These are phyloP conservation scores for Canna indica DNA, from an alignment of 176 grass and related monocot genomes.

Conservation along the genomic window DNA sequence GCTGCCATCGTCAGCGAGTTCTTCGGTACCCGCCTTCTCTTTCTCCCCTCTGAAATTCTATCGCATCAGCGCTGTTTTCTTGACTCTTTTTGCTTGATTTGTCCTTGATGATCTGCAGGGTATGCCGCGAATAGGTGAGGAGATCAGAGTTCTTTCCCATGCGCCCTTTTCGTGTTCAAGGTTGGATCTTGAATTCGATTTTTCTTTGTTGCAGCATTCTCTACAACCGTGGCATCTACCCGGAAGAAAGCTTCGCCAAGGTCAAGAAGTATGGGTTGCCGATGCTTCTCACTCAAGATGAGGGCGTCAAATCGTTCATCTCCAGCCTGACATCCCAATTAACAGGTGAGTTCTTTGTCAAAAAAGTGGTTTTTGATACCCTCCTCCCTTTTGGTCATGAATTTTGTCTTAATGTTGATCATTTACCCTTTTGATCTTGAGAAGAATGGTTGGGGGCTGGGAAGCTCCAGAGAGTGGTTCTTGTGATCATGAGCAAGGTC, in stretches of 20 bases:
- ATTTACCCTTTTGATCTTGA: conserved; percentile 6
- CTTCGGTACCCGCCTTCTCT: conserved; percentile 41
- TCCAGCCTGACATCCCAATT: conserved; percentile 68
- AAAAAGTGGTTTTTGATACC: background rate
- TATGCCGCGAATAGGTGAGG: conserved; percentile 90
- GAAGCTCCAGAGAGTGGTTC: conserved; percentile 79
- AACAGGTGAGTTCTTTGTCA: conserved; percentile 28
- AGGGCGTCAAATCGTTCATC: conserved; percentile 68
- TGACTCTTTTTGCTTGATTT: conserved; percentile 1
- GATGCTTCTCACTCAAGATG: conserved; percentile 85
- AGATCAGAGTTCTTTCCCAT: background rate
- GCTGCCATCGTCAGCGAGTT: conserved; percentile 98
- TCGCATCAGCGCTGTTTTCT: background rate
- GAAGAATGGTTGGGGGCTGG: conserved; percentile 88
- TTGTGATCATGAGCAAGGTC: conserved; percentile 94
- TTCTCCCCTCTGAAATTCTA: background rate
- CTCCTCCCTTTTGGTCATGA: background rate
- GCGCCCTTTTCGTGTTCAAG: background rate
- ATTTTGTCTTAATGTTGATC: background rate
- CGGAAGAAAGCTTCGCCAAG: conserved; percentile 85
- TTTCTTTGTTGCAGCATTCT: conserved; percentile 50
- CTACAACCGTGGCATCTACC: conserved; percentile 87
- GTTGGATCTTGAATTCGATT: background rate
- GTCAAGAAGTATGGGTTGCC: conserved; percentile 98
- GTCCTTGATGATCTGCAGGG: conserved; percentile 39